phyloP scores from a whole-genome alignment of 1,284 basidiomycete species.

The Moesziomyces sp. region DNA sequence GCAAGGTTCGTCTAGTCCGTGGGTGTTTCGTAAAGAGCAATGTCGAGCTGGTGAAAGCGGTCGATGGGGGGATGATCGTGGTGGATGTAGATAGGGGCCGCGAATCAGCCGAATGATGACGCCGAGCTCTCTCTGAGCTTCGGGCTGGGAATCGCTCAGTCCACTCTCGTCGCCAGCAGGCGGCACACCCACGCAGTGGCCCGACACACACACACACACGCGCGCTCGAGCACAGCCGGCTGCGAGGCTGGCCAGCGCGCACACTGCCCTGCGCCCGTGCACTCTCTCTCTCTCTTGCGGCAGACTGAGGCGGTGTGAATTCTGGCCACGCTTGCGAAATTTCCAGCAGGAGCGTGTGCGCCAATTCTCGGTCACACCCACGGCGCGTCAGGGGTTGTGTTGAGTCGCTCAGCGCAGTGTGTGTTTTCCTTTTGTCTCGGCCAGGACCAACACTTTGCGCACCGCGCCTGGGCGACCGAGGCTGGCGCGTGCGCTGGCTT shows the following conservation, averaged over 20 bases:
- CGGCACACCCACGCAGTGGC: no score
- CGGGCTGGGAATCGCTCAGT: neutral
- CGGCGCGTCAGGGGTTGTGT: neutral
- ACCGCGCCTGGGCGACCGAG: neutral
- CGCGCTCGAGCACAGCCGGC: no score
- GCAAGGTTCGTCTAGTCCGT: neutral
- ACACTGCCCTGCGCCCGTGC: no score
- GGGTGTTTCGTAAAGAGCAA: neutral
- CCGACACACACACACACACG: no score
- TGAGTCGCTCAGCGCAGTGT: neutral
- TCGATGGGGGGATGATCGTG: slow-evolving; percentile 15
- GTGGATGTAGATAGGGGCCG: slow-evolving; percentile 3
- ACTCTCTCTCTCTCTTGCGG: no score
- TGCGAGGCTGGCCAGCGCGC: no score
- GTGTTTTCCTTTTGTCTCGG: slow-evolving; percentile 1
- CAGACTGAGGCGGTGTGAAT: neutral
- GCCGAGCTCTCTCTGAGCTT: neutral
- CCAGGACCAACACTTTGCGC: neutral
- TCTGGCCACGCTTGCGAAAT: neutral
- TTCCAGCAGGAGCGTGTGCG: neutral
- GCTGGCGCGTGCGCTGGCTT: slow-evolving; percentile 15
- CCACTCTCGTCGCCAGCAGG: no score
- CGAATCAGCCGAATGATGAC: neutral
- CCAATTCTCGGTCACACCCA: slow-evolving; percentile 4
- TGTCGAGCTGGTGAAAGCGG: neutral